These are phyloP conservation scores for Lactarius hatsudake DNA, from an alignment of 768 basidiomycete genomes.

Conservation along the genomic window DNA sequence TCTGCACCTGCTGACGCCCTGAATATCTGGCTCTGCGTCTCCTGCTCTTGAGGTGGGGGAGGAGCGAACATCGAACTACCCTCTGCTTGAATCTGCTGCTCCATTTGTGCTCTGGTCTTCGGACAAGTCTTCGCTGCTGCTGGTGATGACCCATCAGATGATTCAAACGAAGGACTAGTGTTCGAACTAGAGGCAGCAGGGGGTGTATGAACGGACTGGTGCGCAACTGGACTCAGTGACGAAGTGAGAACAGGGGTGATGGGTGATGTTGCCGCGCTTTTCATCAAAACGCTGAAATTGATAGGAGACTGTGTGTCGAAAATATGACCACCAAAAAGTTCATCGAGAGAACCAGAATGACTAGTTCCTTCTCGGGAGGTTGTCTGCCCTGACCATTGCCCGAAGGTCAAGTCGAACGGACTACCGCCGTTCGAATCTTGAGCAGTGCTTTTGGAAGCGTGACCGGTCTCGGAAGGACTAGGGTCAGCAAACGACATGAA, in stretches of 20 bases:
- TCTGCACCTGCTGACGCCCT: conserved; percentile 46
- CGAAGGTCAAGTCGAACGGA: conserved; percentile 48
- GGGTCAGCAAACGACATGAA: conserved; percentile 76
- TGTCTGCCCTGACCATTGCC: conserved; percentile 33
- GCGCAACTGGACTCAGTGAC: conserved; percentile 54
- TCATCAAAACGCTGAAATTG: conserved; percentile 22
- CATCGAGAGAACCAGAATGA: conserved; percentile 44
- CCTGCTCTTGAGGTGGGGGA: conserved; percentile 14
- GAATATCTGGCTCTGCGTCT: conserved; percentile 17
- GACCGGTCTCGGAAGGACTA: conserved; percentile 29
- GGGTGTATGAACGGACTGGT: conserved; percentile 35
- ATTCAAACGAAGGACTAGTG: conserved; percentile 29
- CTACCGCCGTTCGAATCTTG: conserved; percentile 30
- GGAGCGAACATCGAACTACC: conserved; percentile 62
- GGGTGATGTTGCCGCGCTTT: conserved; percentile 30
- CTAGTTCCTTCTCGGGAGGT: conserved; percentile 28
- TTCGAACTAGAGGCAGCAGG: conserved; percentile 20
- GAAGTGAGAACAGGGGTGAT: conserved; percentile 38
- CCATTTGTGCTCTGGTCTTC: conserved; percentile 53
- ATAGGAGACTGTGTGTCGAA: conserved; percentile 32
- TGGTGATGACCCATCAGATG: conserved; percentile 27
- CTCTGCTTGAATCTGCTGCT: conserved; percentile 45
- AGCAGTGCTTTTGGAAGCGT: conserved; percentile 18
- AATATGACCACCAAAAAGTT: conserved; percentile 45
- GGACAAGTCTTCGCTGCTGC: conserved; percentile 39